Base-by-base conservation (phyloP, 1,284 basidiomycete species). In the Sanghuangporus weigelae region DNA sequence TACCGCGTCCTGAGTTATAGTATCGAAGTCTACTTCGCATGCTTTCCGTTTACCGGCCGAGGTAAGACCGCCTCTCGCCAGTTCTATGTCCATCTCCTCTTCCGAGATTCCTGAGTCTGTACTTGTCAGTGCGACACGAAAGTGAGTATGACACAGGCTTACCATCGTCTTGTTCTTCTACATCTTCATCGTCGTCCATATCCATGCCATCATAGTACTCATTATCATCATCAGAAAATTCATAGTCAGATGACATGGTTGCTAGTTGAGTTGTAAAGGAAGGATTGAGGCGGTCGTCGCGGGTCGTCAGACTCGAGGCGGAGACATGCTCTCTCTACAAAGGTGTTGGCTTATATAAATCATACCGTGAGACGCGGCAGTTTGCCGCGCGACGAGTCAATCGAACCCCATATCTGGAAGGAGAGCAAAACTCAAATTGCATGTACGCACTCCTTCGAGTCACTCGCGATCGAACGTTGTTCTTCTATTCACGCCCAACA, bases 1-100 rank as follows among this genome's bases (percentile, higher is more conserved):
- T 63, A 98, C 85, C 46, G 87, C 83, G 26, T 79, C 75, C 72
- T 89, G 88, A 60, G 82, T 84, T 68, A 96, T 85, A 58, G 90
- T 85, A 54, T 88, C 84, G 68, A 87, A 85, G 36, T 95, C 89
- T 64, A 96, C 85, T 69, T 93, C 86, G 68, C 91, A 90, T 2
- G 86, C 76, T 75, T 90, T 90, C 63, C 77, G 80, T 68, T 85
- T 87, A 66, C 77, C 78, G 72, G 85, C 86, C 50, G 64, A 70
- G 66, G 79, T 84, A 73, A 87, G 87, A 71, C 88, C 87, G 57
- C 84, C 84, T 19, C 78, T 79, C 67, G 80, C 82, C 48, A 76
- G 75, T 68, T 89, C 63, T 8, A 68, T 69, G 50, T 69, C 67
- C 71, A 72, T 69, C 39, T 71, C 71, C 26, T 69, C 69, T 39